Evolutionary conservation across 371 early-diverging fungal genomes (phyloP).

Genomic region (Mortierella sp.): DNA sequence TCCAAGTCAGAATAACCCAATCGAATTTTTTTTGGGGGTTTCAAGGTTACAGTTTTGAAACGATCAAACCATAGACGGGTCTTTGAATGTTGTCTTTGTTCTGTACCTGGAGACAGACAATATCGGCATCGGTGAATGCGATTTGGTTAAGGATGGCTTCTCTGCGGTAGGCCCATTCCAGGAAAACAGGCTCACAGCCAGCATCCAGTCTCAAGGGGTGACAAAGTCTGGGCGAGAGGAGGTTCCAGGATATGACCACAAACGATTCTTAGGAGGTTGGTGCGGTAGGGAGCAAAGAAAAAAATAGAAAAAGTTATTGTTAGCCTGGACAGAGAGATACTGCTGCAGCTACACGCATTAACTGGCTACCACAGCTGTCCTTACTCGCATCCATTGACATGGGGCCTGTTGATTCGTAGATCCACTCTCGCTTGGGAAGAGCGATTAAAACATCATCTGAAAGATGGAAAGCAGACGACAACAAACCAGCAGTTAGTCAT

Average conservation of each 20-base stretch:
- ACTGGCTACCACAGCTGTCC: neutral
- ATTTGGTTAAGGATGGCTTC: slow-evolving; percentile 52
- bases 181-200: slow-evolving; percentile 34
- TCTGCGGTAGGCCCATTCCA: slow-evolving; percentile 57
- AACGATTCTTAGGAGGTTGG: slow-evolving; percentile 43
- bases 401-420: slow-evolving; percentile 41
- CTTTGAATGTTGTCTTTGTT: neutral
- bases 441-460: slow-evolving; percentile 50
- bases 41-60: neutral
- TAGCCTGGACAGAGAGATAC: neutral
- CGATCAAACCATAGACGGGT: neutral
- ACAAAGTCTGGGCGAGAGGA: slow-evolving; percentile 53
- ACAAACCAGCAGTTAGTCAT: neutral
- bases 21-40: neutral
- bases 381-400: slow-evolving; percentile 56
- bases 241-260: slow-evolving; percentile 58
- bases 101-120: slow-evolving; percentile 51
- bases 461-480: neutral
- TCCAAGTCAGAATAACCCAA: neutral
- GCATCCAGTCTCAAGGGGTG: slow-evolving; percentile 43
- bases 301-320: neutral
- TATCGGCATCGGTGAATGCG: slow-evolving; percentile 49
- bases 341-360: neutral
- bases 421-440: slow-evolving; percentile 53
- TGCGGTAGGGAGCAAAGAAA: neutral